phyloP scores from a whole-genome alignment of 768 basidiomycete genomes.

The Mycena galopus region DNA sequence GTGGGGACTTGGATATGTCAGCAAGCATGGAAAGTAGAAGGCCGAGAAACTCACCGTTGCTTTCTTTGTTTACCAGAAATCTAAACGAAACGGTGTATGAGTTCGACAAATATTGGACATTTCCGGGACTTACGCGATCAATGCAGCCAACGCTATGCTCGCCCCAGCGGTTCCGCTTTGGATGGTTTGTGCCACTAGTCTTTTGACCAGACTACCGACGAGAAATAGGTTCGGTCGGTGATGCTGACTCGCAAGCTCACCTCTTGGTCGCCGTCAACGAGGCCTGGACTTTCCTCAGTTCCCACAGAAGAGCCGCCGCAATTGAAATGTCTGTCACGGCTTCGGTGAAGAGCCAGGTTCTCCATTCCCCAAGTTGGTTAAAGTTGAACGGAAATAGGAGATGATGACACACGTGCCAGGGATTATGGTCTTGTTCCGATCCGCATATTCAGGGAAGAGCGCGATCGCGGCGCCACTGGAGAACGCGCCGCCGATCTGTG shows the following conservation, averaged over 20 bases:
- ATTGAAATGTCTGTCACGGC: conserved; percentile 14
- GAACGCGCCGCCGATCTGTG: background rate
- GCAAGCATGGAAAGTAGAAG: background rate
- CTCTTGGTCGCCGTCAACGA: no score
- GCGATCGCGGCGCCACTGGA: conserved; percentile 4
- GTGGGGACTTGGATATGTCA: no score
- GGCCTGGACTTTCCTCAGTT: background rate
- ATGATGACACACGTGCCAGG: conserved; percentile 7
- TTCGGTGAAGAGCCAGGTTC: conserved; percentile 11
- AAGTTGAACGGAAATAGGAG: background rate
- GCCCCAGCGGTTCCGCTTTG: background rate
- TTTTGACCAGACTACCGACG: no score
- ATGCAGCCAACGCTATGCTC: background rate
- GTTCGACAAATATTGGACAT: conserved; percentile 1
- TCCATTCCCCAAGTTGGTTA: conserved; percentile 5
- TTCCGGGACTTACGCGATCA: background rate
- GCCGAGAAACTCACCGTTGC: conserved; percentile 1
- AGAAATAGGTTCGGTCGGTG: no score
- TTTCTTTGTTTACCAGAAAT: conserved; percentile 6
- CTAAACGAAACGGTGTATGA: conserved; percentile 2
- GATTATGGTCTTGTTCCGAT: conserved; percentile 17
- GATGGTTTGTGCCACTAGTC: background rate
- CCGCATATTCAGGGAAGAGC: conserved; percentile 2
- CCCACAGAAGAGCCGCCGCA: no score
- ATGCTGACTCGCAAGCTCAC: no score